A percentile compares a stretch with the other conserved stretches of the same genome.
Conservation (phyloP, 176 grass and related monocot species). For the Poa pratensis region DNA sequence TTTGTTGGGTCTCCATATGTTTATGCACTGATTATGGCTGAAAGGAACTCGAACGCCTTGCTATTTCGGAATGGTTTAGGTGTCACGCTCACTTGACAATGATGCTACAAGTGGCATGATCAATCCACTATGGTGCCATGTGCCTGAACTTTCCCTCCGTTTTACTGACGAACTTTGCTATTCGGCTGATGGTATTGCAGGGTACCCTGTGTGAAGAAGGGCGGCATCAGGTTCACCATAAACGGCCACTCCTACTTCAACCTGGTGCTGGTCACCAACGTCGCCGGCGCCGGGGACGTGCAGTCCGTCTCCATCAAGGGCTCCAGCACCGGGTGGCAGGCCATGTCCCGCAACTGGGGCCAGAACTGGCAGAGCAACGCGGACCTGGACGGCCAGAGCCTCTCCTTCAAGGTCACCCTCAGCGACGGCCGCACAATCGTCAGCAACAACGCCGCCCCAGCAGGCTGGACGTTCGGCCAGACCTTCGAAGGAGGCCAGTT, state of each 20-base stretch:
- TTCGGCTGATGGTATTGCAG: conserved; percentile 4
- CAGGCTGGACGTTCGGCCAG: conserved; percentile 84
- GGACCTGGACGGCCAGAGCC: conserved; percentile 70
- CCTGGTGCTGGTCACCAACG: conserved; percentile 86
- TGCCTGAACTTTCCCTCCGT: background rate
- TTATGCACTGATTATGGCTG: conserved; percentile 6
- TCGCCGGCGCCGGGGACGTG: conserved; percentile 81
- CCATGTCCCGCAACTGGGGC: conserved; percentile 89
- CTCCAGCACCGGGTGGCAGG: conserved; percentile 68
- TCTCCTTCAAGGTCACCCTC: conserved; percentile 76
- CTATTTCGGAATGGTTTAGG: conserved; percentile 21
- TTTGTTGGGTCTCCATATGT: background rate
- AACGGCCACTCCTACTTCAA: conserved; percentile 97
- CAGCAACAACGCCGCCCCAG: conserved; percentile 59
- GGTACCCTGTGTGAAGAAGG: conserved; percentile 89
- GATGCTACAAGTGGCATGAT: background rate
- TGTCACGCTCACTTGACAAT: background rate
- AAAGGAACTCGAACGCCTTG: background rate
- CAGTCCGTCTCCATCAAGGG: conserved; percentile 79
- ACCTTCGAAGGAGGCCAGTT: conserved; percentile 74
- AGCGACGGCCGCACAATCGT: conserved; percentile 77
- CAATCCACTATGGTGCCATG: background rate
- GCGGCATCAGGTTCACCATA: conserved; percentile 87
- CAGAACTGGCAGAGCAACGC: conserved; percentile 99
- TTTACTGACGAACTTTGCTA: background rate